Evolutionary conservation across 805 yeast species (phyloP).

Genomic region (Metschnikowia bowlesiae): DNA sequence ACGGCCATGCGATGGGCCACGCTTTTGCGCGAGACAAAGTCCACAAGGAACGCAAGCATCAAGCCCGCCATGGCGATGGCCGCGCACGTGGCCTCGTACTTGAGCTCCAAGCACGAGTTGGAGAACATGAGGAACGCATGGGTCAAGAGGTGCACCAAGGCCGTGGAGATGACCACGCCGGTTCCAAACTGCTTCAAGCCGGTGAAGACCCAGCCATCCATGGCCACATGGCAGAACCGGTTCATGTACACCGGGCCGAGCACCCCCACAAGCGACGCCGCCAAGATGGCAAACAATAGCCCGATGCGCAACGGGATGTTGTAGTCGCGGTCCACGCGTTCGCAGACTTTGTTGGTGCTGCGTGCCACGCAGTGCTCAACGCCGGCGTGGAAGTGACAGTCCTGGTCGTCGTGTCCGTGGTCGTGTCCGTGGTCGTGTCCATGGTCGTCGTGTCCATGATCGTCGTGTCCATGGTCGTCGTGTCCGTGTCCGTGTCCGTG

Average conservation of each 20-base stretch:
- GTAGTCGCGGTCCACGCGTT: constrained; percentile 16
- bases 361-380: constrained; percentile 26
- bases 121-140: constrained; percentile 27
- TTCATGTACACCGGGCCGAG: neutral
- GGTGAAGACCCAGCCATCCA: constrained; percentile 1
- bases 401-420: neutral
- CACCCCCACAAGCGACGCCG: constrained; percentile 2
- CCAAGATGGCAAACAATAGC: constrained; percentile 11
- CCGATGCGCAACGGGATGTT: constrained; percentile 27
- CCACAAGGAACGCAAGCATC: constrained; percentile 22
- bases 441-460: too few species aligned
- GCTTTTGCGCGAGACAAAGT: constrained; percentile 12
- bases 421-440: too few species aligned
- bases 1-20: neutral
- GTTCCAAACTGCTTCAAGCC: constrained; percentile 21
- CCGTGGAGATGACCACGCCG: constrained; percentile 30
- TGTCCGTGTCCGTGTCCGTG: too few species aligned
- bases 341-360: constrained; percentile 17
- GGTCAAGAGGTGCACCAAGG: constrained; percentile 28
- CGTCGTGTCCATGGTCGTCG: too few species aligned
- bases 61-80: constrained; percentile 30
- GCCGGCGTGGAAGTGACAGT: constrained; percentile 33
- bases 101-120: constrained; percentile 22
- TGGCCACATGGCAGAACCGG: neutral
- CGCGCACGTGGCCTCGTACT: constrained; percentile 23